Percentiles rank a stretch among this genome's conserved stretches.
These are phyloP conservation scores for Clonostachys solani DNA, from an alignment of 2,329 filamentous ascomycete genomes.

Conservation along the genomic window DNA sequence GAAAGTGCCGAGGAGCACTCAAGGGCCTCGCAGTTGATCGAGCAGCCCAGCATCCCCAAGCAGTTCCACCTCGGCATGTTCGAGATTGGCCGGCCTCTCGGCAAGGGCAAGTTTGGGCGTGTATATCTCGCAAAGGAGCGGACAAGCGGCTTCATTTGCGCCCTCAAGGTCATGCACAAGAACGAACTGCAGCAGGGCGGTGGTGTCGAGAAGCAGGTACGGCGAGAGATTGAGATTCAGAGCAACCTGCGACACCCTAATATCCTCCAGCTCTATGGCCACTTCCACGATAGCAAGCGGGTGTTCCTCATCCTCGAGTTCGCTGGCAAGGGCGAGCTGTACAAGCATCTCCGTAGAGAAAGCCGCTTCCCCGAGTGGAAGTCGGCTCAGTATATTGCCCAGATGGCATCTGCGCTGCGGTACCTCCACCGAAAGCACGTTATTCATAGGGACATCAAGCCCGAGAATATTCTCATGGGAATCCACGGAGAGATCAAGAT, in stretches of 20 bases:
- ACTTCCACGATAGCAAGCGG: conserved; percentile 86
- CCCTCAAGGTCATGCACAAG: conserved; percentile 84
- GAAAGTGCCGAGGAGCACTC: not conserved
- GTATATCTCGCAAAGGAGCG: conserved; percentile 83
- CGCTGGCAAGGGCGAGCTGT: conserved; percentile 79
- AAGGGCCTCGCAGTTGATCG: conserved; percentile 14
- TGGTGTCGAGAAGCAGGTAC: conserved; percentile 76
- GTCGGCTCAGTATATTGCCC: conserved; percentile 80
- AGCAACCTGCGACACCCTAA: conserved; percentile 83
- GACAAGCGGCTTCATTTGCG: conserved; percentile 76
- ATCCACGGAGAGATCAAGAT: conserved; percentile 99
- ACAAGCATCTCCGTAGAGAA: conserved; percentile 79
- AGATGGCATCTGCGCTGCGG: conserved; percentile 84
- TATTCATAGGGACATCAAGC: conserved; percentile 97
- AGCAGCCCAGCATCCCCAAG: conserved; percentile 50
- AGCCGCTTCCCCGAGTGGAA: conserved; percentile 81
- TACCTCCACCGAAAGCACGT: conserved; percentile 97
- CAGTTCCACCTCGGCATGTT: conserved; percentile 91
- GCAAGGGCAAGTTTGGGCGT: conserved; percentile 83
- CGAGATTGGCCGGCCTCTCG: conserved; percentile 81
- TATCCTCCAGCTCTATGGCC: conserved; percentile 77
- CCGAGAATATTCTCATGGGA: conserved; percentile 92
- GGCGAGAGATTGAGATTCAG: conserved; percentile 86
- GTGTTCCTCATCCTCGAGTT: conserved; percentile 87
- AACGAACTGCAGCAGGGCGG: conserved; percentile 71